A percentile compares a stretch with the other conserved stretches of the same genome.
phyloP scores from a whole-genome alignment of 352 stramenopile genomes.

The Phytophthora rubi region DNA sequence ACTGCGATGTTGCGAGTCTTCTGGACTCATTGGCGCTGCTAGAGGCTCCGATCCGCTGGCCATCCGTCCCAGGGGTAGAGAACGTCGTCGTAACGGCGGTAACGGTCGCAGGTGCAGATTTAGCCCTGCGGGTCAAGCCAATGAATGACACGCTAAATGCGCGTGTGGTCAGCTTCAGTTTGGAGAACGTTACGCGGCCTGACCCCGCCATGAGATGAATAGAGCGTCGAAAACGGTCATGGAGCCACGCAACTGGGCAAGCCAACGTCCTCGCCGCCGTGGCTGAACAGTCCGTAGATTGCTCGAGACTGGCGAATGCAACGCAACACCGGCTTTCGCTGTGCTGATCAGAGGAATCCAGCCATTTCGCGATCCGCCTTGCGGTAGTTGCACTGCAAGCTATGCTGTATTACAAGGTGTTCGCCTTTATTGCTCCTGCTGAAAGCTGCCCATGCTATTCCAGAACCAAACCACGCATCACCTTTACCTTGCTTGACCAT shows the following conservation, averaged over 20 bases:
- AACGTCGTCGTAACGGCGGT: neutral
- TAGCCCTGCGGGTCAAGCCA: neutral
- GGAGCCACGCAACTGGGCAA: neutral
- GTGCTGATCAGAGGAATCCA: neutral
- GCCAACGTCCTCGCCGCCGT: neutral
- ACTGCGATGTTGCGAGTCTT: neutral
- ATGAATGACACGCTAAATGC: neutral
- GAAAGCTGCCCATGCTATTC: no score
- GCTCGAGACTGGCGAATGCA: neutral
- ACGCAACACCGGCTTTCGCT: neutral
- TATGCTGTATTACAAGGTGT: no score
- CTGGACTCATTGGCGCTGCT: conserved; percentile 1
- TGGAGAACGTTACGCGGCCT: conserved; percentile 1
- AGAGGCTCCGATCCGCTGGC: neutral
- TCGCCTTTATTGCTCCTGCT: no score
- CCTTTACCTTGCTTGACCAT: no score
- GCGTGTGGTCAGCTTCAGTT: neutral
- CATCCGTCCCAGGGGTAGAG: neutral
- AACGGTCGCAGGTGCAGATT: neutral
- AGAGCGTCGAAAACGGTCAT: neutral
- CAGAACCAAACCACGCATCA: no score
- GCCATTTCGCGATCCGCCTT: neutral
- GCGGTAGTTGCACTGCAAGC: no score
- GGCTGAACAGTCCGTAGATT: neutral
- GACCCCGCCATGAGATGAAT: neutral